These are phyloP conservation scores for Ulota crispa DNA, from an alignment of 225 moss, liverwort and hornwort genomes.

Conservation along the genomic window DNA sequence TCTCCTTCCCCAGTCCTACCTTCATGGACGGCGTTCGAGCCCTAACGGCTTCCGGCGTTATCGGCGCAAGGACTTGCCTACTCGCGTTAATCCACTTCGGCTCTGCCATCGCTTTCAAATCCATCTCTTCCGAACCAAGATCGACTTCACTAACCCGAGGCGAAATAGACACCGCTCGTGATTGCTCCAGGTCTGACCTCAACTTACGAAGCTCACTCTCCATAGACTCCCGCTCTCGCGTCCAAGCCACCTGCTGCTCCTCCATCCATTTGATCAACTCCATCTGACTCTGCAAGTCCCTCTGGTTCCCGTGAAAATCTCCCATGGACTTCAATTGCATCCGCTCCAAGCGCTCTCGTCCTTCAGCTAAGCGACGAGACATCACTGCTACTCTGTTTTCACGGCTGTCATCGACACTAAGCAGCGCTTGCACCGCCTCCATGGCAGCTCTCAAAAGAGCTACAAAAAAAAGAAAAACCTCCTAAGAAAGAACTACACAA, in stretches of 20 bases:
- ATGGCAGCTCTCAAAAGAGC: constrained; percentile 10
- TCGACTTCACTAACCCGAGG: constrained; percentile 27
- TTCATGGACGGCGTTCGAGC: constrained; percentile 20
- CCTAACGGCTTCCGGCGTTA: constrained; percentile 39
- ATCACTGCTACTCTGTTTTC: background rate
- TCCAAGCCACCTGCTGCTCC: constrained; percentile 45
- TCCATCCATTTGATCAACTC: constrained; percentile 45
- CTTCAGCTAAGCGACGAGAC: constrained; percentile 42
- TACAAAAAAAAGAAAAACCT: background rate
- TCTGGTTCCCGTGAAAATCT: constrained; percentile 33
- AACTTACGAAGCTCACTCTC: constrained; percentile 28
- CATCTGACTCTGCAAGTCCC: constrained; percentile 39
- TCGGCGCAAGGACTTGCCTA: constrained; percentile 38
- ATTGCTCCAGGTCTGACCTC: constrained; percentile 41
- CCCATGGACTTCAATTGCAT: constrained; percentile 38
- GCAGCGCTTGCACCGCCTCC: constrained; percentile 21
- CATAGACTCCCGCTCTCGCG: constrained; percentile 37
- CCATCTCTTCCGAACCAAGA: constrained; percentile 37
- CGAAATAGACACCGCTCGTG: constrained; percentile 9
- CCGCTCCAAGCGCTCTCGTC: constrained; percentile 51
- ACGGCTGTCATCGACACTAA: background rate
- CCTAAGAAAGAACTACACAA: background rate
- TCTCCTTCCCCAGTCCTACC: constrained; percentile 32
- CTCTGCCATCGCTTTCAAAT: constrained; percentile 15
- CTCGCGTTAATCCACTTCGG: constrained; percentile 9